A percentile compares a stretch with the other conserved stretches of the same genome.
These are phyloP conservation scores for Penstemon barbatus DNA, from an alignment of 257 asterid species.

Conservation along the genomic window DNA sequence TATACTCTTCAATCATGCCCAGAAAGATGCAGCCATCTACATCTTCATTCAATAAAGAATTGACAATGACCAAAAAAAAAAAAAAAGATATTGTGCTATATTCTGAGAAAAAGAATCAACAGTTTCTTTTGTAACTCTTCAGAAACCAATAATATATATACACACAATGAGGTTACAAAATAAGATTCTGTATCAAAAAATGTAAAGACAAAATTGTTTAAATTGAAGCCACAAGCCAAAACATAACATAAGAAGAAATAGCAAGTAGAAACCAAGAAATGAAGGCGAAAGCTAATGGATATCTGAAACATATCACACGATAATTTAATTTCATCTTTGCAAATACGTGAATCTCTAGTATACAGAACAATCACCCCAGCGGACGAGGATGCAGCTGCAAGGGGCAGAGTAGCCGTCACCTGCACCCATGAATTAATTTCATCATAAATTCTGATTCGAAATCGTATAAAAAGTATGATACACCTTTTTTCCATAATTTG, in stretches of 20 bases:
- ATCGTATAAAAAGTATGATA: too few relatives aligned
- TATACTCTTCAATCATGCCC: neutral
- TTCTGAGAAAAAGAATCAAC: neutral
- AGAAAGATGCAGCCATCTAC: neutral
- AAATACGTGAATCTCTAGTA: slow-evolving; percentile 56
- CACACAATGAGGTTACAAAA: neutral
- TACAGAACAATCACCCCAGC: slow-evolving; percentile 79
- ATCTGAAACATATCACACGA: slow-evolving; percentile 72
- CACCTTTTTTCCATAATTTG: too few relatives aligned
- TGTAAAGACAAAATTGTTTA: slow-evolving; percentile 25
- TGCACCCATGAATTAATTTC: slow-evolving; percentile 28
- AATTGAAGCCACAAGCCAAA: slow-evolving; percentile 75
- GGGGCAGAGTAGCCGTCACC: slow-evolving; percentile 83
- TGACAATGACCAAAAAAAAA: neutral
- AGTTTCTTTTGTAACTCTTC: neutral
- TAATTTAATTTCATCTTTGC: slow-evolving; percentile 40
- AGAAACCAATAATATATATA: too few relatives aligned
- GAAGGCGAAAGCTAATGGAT: slow-evolving; percentile 74
- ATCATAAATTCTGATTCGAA: too few relatives aligned
- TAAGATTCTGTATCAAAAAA: neutral
- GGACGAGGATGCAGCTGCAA: slow-evolving; percentile 88
- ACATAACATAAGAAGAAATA: slow-evolving; percentile 76
- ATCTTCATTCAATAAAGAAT: neutral
- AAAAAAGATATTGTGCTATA: neutral
- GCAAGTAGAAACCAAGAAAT: slow-evolving; percentile 80